Base-by-base conservation (phyloP, 495 filamentous ascomycete species). In the Penicillium desertorum region DNA sequence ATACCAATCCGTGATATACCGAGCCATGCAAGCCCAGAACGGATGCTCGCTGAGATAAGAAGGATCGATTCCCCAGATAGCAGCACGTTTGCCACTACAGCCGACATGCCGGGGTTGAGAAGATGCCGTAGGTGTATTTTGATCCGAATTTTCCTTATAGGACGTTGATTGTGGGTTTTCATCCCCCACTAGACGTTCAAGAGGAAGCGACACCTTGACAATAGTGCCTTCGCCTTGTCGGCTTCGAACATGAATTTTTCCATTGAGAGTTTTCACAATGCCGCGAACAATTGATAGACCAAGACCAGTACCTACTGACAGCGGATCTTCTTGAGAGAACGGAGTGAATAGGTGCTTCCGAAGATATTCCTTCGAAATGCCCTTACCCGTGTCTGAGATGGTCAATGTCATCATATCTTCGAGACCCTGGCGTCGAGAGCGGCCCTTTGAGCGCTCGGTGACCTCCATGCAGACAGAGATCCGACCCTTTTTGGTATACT, bases 401-500 rank as follows among this genome's bases (percentile, higher is more conserved):
- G 60, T 72, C 10, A 81, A 57, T 1, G 72, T 75, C 6, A 76
- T 62, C 45, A 73, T 27, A 9, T 78, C 62, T 58, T 70, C 64
- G 32, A 60, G 43, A 30, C 56, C 65, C 29, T 65, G 32, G 17
- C 53, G 45, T 52, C 41, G 56, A 51, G 54, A 58, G 43, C 34
- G 54, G 30, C 41, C 49, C 56, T 53, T 42, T 41, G 67, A 45
- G 25, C 61, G 57, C 16, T 76, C 69, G 17, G 78, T 74, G 19
- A 79, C 75, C 25, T 72, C 75, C 14, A 89, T 67, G 4, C 67
- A 71, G 12, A 91, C 72, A 10, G 78, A 73, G 29, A 91, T 83
- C 53, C 71, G 81, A 2, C 88, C 88, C 0, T 73, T 69, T 10
- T 66, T 63, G 12, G 84, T 89, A 61, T 88, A 90, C 60, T 91